phyloP scores from a whole-genome alignment of 805 yeast species.

The Metschnikowia noctiluminum region DNA sequence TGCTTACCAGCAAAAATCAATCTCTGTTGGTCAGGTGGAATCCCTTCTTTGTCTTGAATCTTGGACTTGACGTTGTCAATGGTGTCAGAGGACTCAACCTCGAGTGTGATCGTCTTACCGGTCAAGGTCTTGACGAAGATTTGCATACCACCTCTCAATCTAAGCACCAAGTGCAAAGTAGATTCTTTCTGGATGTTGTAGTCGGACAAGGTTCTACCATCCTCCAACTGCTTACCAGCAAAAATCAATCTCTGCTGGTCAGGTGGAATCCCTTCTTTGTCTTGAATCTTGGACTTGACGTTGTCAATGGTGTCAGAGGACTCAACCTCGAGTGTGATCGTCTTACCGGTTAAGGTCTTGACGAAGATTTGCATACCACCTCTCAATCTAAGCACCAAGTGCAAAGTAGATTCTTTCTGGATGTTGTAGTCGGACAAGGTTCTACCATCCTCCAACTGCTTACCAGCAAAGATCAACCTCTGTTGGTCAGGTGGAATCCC shows the following conservation, averaged over 20 bases:
- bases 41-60: conserved; percentile 97
- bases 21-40: conserved; percentile 97
- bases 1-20: conserved; percentile 97
- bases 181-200: conserved; percentile 47
- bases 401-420: conserved; percentile 41
- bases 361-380: conserved; percentile 46
- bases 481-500: conserved; percentile 47
- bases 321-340: conserved; percentile 89
- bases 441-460: background rate
- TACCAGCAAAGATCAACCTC: conserved; percentile 1
- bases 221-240: conserved; percentile 48
- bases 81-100: conserved; percentile 96
- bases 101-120: conserved; percentile 75
- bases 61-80: conserved; percentile 91
- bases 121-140: conserved; percentile 54
- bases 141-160: conserved; percentile 55
- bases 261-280: conserved; percentile 44
- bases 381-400: conserved; percentile 25
- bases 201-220: conserved; percentile 33
- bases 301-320: conserved; percentile 97
- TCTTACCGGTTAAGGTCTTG: conserved; percentile 59
- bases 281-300: conserved; percentile 52
- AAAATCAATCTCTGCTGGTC: conserved; percentile 45
- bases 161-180: conserved; percentile 25
- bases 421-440: conserved; percentile 33